A percentile compares a stretch with the other conserved stretches of the same genome.
These are phyloP conservation scores for Spongospora subterranea DNA, from an alignment of 208 protist genomes.

Conservation along the genomic window DNA sequence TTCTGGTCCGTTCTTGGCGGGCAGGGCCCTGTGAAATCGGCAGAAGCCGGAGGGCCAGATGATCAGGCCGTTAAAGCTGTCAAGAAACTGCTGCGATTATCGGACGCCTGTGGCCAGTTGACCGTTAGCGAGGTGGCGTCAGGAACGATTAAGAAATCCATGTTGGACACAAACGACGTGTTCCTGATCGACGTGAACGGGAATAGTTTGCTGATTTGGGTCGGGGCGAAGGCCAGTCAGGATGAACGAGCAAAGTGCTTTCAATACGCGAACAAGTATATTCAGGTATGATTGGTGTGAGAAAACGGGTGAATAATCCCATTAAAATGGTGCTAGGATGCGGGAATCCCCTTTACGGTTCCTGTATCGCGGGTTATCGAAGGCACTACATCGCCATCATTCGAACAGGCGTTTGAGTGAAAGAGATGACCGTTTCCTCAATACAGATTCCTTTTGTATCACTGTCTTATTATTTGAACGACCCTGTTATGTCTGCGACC, in stretches of 20 bases:
- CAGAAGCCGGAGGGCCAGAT: not conserved
- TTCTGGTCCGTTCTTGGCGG: constrained; percentile 21
- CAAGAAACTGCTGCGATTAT: constrained; percentile 44
- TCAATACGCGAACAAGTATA: constrained; percentile 50
- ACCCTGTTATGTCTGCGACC: no score
- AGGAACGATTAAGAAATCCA: not conserved
- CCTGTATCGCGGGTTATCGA: constrained; percentile 14
- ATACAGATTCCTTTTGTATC: no score
- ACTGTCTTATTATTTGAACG: no score
- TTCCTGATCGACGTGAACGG: constrained; percentile 49
- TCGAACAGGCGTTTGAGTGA: constrained; percentile 42
- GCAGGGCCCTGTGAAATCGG: constrained; percentile 25
- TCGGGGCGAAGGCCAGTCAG: constrained; percentile 6
- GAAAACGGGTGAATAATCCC: not conserved
- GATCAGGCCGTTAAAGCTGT: not conserved
- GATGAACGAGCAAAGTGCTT: constrained; percentile 35
- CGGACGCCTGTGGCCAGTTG: not conserved
- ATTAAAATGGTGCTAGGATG: not conserved
- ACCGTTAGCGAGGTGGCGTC: not conserved
- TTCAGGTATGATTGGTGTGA: not conserved
- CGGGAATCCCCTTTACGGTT: constrained; percentile 15
- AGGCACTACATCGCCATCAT: not conserved
- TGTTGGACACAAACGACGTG: constrained; percentile 21
- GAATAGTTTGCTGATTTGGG: constrained; percentile 1
- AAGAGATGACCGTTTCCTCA: no score